Conservation (phyloP, 2,329 filamentous ascomycete genomes). For the Colletotrichum sp. region DNA sequence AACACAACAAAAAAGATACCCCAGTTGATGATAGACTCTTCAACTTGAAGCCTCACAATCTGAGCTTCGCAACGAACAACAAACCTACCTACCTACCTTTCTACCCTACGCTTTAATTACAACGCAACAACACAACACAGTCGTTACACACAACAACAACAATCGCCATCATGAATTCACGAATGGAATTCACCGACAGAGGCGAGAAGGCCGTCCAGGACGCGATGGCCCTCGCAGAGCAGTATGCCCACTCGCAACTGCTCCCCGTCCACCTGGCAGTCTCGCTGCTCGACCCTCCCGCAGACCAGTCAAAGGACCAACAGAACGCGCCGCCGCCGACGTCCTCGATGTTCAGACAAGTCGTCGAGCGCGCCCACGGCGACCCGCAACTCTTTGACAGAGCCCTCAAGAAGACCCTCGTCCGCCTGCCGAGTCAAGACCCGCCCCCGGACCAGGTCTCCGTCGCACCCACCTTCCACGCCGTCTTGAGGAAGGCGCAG, state of each 20-base stretch:
- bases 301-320: slow-evolving; percentile 81
- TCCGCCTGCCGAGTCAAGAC: slow-evolving; percentile 91
- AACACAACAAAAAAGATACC: slow-evolving; percentile 5
- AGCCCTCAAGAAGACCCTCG: slow-evolving; percentile 87
- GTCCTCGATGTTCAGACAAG: slow-evolving; percentile 89
- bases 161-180: slow-evolving; percentile 66
- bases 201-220: slow-evolving; percentile 90
- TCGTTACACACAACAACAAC: slow-evolving; percentile 24
- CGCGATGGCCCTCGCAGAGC: slow-evolving; percentile 84
- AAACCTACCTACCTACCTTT: not conserved
- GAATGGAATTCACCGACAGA: slow-evolving; percentile 92
- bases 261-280: slow-evolving; percentile 89
- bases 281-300: slow-evolving; percentile 76
- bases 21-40: slow-evolving; percentile 18
- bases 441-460: slow-evolving; percentile 90
- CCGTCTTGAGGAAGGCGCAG: slow-evolving; percentile 81
- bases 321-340: slow-evolving; percentile 73
- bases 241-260: slow-evolving; percentile 91
- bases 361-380: slow-evolving; percentile 91
- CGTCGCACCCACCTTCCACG: slow-evolving; percentile 81
- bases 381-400: slow-evolving; percentile 90
- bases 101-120: slow-evolving; percentile 15
- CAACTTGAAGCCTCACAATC: slow-evolving; percentile 16
- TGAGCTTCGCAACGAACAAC: slow-evolving; percentile 12
- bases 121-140: slow-evolving; percentile 19